These are phyloP conservation scores for Pseudocercospora crystallina DNA, from an alignment of 2,329 filamentous ascomycete species.

Conservation along the genomic window DNA sequence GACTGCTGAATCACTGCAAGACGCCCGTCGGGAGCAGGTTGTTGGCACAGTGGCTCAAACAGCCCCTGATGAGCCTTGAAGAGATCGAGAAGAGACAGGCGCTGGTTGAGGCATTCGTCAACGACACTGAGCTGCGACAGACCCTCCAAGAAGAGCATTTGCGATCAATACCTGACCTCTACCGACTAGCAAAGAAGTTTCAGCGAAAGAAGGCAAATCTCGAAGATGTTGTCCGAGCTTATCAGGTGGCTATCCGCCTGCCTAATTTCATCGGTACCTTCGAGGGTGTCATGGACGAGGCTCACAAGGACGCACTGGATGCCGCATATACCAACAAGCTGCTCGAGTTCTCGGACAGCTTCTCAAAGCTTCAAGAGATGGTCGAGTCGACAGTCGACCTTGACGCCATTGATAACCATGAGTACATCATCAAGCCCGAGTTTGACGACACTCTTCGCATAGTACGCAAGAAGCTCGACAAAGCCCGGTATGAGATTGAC, in stretches of 20 bases:
- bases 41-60: slow-evolving; percentile 94
- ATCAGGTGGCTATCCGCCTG: slow-evolving; percentile 89
- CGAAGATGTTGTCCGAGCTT: slow-evolving; percentile 92
- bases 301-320: slow-evolving; percentile 84
- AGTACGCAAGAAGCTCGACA: slow-evolving; percentile 90
- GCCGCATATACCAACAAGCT: slow-evolving; percentile 83
- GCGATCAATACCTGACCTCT: slow-evolving; percentile 88
- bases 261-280: slow-evolving; percentile 87
- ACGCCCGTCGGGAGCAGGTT: slow-evolving; percentile 88
- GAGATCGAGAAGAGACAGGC: slow-evolving; percentile 92
- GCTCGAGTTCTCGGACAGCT: slow-evolving; percentile 68
- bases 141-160: slow-evolving; percentile 97
- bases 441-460: slow-evolving; percentile 86
- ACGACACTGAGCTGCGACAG: slow-evolving; percentile 88
- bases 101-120: slow-evolving; percentile 90
- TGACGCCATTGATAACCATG: slow-evolving; percentile 91
- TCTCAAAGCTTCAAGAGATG: slow-evolving; percentile 91
- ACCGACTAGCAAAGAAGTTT: slow-evolving; percentile 90
- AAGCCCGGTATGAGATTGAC: slow-evolving; percentile 77
- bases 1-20: slow-evolving; percentile 94
- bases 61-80: slow-evolving; percentile 85
- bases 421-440: slow-evolving; percentile 98
- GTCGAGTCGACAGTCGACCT: slow-evolving; percentile 97
- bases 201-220: slow-evolving; percentile 87
- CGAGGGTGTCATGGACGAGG: slow-evolving; percentile 92